phyloP scores from a whole-genome alignment of 176 grass and related monocot species.

The Aegilops longissima region DNA sequence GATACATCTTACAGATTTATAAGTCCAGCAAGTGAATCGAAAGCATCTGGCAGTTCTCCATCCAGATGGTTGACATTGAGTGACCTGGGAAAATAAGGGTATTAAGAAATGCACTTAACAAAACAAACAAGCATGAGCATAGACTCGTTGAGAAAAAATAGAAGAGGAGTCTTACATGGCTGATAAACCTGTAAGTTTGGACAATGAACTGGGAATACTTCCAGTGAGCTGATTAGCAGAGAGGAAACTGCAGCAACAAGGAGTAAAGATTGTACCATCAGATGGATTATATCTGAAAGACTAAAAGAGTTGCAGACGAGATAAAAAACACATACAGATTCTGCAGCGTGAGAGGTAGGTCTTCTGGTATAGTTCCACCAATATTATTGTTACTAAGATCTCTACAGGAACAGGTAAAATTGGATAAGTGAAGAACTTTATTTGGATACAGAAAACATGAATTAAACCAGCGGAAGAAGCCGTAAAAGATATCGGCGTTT shows the following conservation, averaged over 20 bases:
- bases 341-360: conserved; percentile 82
- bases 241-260: conserved; percentile 68
- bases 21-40: conserved; percentile 62
- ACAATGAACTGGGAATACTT: conserved; percentile 95
- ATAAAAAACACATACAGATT: conserved; percentile 53
- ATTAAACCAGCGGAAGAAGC: neutral
- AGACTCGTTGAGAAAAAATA: neutral
- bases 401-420: conserved; percentile 42
- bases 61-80: conserved; percentile 74
- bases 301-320: neutral
- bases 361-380: conserved; percentile 88
- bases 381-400: conserved; percentile 98
- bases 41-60: conserved; percentile 84
- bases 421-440: neutral
- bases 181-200: conserved; percentile 59
- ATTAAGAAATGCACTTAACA: neutral
- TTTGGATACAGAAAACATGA: neutral
- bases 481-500: neutral
- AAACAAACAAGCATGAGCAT: neutral
- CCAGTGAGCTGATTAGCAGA: conserved; percentile 93
- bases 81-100: conserved; percentile 58
- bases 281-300: neutral
- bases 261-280: neutral
- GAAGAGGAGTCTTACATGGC: conserved; percentile 63
- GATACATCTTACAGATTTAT: conserved; percentile 79